A percentile compares a stretch with the other conserved stretches of the same genome.
These are phyloP conservation scores for Stromatinia cepivora DNA, from an alignment of 2,329 filamentous ascomycete species.

Conservation along the genomic window DNA sequence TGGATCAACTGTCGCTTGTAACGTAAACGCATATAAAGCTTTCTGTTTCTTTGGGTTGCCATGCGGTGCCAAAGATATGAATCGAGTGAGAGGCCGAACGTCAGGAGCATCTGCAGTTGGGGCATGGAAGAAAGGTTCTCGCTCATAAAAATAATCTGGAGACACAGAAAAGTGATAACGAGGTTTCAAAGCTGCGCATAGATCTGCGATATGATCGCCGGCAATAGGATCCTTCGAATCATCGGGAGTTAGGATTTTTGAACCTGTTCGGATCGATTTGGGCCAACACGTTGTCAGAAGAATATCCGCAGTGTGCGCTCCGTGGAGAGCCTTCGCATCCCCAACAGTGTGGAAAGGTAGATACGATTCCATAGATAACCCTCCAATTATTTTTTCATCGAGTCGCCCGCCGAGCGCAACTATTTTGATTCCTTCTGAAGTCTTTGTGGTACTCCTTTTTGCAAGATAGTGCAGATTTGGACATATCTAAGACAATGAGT, in stretches of 20 bases:
- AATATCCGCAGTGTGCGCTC: conserved; percentile 79
- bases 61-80: conserved; percentile 82
- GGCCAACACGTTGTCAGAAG: conserved; percentile 89
- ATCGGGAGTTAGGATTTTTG: conserved; percentile 60
- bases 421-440: conserved; percentile 83
- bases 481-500: conserved; percentile 57
- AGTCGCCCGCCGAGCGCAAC: conserved; percentile 79
- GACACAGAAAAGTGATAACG: conserved; percentile 84
- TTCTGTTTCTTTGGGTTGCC: conserved; percentile 78
- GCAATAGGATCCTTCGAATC: conserved; percentile 52
- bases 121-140: conserved; percentile 84
- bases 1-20: conserved; percentile 63
- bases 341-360: conserved; percentile 74
- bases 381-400: conserved; percentile 59
- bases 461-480: conserved; percentile 70
- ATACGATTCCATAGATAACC: conserved; percentile 69
- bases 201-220: conserved; percentile 71
- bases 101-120: conserved; percentile 54
- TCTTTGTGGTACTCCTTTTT: conserved; percentile 65
- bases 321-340: conserved; percentile 73
- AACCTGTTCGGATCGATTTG: conserved; percentile 66
- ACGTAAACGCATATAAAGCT: conserved; percentile 73
- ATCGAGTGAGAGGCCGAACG: conserved; percentile 70
- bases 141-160: conserved; percentile 69
- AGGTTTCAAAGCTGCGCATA: conserved; percentile 80